Base-by-base conservation (phyloP, 2,329 filamentous ascomycete genomes). In the Pyrenochaeta sp. region DNA sequence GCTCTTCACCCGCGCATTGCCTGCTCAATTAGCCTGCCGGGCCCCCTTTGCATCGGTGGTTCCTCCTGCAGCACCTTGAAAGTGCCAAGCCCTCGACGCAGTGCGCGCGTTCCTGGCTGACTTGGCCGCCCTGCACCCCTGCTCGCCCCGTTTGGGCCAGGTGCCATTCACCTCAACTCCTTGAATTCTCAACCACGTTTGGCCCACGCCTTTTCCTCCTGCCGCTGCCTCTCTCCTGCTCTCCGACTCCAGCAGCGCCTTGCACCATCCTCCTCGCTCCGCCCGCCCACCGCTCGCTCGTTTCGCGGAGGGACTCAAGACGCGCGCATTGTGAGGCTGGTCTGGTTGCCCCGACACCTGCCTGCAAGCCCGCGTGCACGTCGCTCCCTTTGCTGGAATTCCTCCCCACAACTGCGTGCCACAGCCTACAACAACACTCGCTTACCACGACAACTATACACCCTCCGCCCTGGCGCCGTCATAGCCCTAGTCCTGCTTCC, bases 291-390 rank as follows among this genome's bases (percentile, higher is more conserved):
- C n/a, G n/a, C n/a, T n/a, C n/a, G n/a, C n/a, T n/a, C n/a, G n/a
- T n/a, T n/a, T n/a, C n/a, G n/a, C n/a, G n/a, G n/a, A n/a, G n/a
- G n/a, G n/a, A n/a, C n/a, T n/a, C n/a, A n/a, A n/a, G n/a, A n/a
- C n/a, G n/a, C n/a, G 40, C 41, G 48, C 48, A 53, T 41, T 41
- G 47, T 48, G 50, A 40, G 40, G 40, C 37, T 51, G 44, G 60
- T 68, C 37, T 51, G 44, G 60, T 68, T 67, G 58, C 55, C 62
- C 62, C 45, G 55, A 56, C 57, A 58, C 48, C 35, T 24, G 15
- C 22, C 48, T 35, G 38, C 41, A 29, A n/a, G 29, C 35, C 51
- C 53, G 47, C 53, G 40, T 43, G 39, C 50, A 55, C 44, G 38
- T 42, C 47, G 48, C 52, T 51, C 48, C 53, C 41, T 51, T 53